Conservation (phyloP, 1,284 basidiomycete species). For the Heterobasidion annosum region DNA sequence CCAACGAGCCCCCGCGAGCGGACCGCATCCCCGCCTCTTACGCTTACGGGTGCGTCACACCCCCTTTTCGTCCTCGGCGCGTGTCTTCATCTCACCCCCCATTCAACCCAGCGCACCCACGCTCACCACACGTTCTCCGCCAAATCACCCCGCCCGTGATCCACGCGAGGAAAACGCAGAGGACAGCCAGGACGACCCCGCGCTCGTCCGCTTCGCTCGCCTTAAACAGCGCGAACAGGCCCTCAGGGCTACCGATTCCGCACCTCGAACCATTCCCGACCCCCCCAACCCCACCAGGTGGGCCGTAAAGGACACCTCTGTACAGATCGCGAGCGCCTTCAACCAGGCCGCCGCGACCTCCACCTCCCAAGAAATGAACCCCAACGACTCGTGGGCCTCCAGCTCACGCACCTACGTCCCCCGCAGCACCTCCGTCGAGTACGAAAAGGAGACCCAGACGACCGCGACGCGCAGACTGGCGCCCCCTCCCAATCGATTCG, state of each 20-base stretch:
- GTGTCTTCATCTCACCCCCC: conserved; percentile 13
- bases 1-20: conserved; percentile 26
- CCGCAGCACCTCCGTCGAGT: conserved; percentile 69
- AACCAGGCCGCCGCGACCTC: conserved; percentile 47
- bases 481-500: conserved; percentile 34
- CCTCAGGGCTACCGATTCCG: conserved; percentile 27
- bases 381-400: conserved; percentile 60
- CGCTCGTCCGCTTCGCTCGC: conserved; percentile 39
- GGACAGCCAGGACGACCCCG: conserved; percentile 32
- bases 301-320: conserved; percentile 71
- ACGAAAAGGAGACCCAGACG: conserved; percentile 55
- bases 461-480: conserved; percentile 44
- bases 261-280: conserved; percentile 23
- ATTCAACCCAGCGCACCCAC: conserved; percentile 42
- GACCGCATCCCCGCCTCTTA: conserved; percentile 47
- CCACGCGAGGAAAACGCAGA: conserved; percentile 18
- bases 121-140: conserved; percentile 47
- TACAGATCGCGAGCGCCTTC: conserved; percentile 78
- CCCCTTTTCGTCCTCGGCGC: conserved; percentile 4
- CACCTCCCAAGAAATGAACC: conserved; percentile 33
- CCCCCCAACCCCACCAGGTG: conserved; percentile 57
- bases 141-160: conserved; percentile 25
- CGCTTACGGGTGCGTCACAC: conserved; percentile 50
- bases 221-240: conserved; percentile 41
- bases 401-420: conserved; percentile 44